These are phyloP conservation scores for Andrographis paniculata DNA, from an alignment of 305 asterid genomes.

Conservation along the genomic window DNA sequence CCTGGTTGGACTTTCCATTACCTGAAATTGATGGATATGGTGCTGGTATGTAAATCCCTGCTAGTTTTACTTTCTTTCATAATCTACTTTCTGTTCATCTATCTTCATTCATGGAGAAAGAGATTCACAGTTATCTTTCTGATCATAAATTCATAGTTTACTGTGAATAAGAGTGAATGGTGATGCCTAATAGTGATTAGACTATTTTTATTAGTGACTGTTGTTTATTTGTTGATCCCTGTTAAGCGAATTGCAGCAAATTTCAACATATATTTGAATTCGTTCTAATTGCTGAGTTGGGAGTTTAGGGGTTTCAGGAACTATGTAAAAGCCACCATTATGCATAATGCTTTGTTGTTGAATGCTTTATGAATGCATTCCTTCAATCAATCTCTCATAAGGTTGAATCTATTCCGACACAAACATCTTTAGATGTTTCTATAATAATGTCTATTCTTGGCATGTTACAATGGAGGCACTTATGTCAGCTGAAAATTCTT, in stretches of 20 bases:
- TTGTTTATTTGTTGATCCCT: slow-evolving; percentile 1
- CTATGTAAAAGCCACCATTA: no score
- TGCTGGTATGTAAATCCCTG: slow-evolving; percentile 28
- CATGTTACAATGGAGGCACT: slow-evolving; percentile 6
- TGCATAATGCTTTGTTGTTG: no score
- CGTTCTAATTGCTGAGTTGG: no score
- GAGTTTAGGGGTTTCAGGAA: no score
- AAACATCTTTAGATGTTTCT: no score
- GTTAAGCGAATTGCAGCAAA: slow-evolving; percentile 5
- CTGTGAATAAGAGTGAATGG: slow-evolving; percentile 8
- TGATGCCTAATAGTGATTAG: neutral
- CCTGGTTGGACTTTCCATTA: slow-evolving; percentile 94
- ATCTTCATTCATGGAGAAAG: slow-evolving; percentile 1
- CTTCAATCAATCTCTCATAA: no score
- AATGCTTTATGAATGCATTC: no score
- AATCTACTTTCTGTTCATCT: no score
- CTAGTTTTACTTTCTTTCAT: no score
- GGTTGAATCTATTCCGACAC: neutral
- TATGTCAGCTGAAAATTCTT: neutral
- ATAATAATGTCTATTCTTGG: no score
- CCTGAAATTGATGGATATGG: slow-evolving; percentile 44
- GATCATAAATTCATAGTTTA: neutral
- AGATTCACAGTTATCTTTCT: slow-evolving; percentile 6
- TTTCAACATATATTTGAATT: slow-evolving; percentile 2
- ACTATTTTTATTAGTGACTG: slow-evolving; percentile 7